Conservation (phyloP, 768 basidiomycete genomes). For the Polyporus arcularius region DNA sequence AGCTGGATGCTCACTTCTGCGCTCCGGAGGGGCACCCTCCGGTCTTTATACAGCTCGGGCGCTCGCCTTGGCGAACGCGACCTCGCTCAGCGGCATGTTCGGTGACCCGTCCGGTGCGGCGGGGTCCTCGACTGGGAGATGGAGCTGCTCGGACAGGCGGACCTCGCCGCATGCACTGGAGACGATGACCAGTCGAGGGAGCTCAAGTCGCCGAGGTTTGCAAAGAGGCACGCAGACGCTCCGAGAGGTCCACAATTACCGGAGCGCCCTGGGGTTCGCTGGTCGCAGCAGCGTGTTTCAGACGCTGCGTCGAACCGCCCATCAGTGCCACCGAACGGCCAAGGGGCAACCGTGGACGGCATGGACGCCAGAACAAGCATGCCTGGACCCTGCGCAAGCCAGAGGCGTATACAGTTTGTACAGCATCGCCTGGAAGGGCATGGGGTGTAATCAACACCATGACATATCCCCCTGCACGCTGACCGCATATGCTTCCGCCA, state of each 20-base stretch:
- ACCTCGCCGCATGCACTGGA: not conserved
- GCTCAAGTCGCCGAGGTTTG: not conserved
- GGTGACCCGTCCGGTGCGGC: too few species aligned
- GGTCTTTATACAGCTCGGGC: not conserved
- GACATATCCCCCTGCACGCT: not conserved
- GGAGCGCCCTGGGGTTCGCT: constrained; percentile 17
- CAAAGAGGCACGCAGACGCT: not conserved
- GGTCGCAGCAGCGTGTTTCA: constrained; percentile 15
- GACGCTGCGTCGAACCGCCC: constrained; percentile 17
- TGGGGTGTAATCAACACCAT: constrained; percentile 5
- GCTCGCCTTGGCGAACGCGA: not conserved
- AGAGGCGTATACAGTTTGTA: not conserved
- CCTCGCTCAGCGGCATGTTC: not conserved
- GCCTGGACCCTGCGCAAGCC: not conserved
- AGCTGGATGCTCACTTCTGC: not conserved
- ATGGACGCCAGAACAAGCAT: not conserved
- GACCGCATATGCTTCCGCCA: constrained; percentile 19
- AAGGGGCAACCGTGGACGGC: not conserved
- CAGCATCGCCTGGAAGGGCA: not conserved
- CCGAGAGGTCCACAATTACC: constrained; percentile 18
- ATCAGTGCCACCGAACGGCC: constrained; percentile 17
- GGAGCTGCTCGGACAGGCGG: not conserved
- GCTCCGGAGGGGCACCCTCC: not conserved
- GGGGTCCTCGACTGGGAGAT: not conserved
- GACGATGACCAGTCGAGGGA: too few species aligned